Percentiles rank a stretch among this genome's conserved stretches.
Conservation (phyloP, 768 basidiomycete species). For the Hypholoma fasciculare region DNA sequence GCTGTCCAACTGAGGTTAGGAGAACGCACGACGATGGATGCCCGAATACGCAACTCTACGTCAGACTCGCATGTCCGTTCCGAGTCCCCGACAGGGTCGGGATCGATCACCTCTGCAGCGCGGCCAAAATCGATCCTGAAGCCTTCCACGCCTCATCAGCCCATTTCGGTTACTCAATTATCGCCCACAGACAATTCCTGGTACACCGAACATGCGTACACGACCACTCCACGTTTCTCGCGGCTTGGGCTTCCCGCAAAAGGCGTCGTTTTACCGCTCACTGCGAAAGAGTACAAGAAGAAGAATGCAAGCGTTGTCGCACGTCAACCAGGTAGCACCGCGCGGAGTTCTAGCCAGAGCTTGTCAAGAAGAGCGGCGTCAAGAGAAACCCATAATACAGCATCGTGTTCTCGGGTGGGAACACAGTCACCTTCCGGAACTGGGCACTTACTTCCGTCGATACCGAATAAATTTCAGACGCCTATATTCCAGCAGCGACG, state of each 20-base stretch:
- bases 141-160: background rate
- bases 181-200: constrained; percentile 27
- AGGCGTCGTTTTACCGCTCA: constrained; percentile 40
- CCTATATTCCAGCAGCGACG: too few relatives aligned
- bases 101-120: background rate
- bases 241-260: constrained; percentile 33
- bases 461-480: too few relatives aligned
- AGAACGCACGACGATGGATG: background rate
- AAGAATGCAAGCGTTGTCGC: background rate
- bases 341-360: too few relatives aligned
- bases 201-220: constrained; percentile 36
- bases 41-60: background rate
- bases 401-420: too few relatives aligned
- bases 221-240: constrained; percentile 39
- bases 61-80: background rate
- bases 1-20: background rate
- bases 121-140: background rate
- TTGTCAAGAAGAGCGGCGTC: too few relatives aligned
- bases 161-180: background rate
- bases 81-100: background rate
- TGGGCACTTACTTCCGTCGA: too few relatives aligned
- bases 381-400: too few relatives aligned
- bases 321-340: background rate
- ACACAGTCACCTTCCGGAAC: too few relatives aligned
- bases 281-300: constrained; percentile 30